Evolutionary conservation across 2,329 filamentous ascomycete species (phyloP).

Genomic region (Colletotrichum sublineola): DNA sequence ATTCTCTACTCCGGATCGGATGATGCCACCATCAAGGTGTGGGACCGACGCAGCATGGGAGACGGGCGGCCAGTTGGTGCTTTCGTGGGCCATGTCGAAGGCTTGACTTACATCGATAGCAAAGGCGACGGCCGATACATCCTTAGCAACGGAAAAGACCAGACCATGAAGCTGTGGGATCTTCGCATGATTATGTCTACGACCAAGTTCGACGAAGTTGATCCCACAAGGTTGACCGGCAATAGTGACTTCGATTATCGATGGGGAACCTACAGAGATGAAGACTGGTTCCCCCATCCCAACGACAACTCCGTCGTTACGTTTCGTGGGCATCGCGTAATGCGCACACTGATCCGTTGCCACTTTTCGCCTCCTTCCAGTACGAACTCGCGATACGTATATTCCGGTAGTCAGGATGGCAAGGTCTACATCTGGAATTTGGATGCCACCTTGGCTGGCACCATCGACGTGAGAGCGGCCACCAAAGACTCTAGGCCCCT

Average conservation of each 20-base stretch:
- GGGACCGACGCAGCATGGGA: slow-evolving; percentile 93
- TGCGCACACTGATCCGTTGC: slow-evolving; percentile 92
- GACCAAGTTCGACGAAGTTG: slow-evolving; percentile 69
- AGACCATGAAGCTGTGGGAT: slow-evolving; percentile 98
- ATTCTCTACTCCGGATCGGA: slow-evolving; percentile 97
- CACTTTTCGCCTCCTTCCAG: slow-evolving; percentile 92
- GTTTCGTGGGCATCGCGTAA: slow-evolving; percentile 89
- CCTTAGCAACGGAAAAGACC: slow-evolving; percentile 94
- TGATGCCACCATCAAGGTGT: slow-evolving; percentile 93
- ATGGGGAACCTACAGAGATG: slow-evolving; percentile 73
- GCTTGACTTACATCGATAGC: slow-evolving; percentile 77
- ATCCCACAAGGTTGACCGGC: slow-evolving; percentile 66
- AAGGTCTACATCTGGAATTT: slow-evolving; percentile 94
- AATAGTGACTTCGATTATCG: slow-evolving; percentile 81
- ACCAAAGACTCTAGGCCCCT: slow-evolving; percentile 73
- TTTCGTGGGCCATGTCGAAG: slow-evolving; percentile 76
- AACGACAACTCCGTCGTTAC: slow-evolving; percentile 94
- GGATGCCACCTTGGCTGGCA: slow-evolving; percentile 84
- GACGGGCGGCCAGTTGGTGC: slow-evolving; percentile 79
- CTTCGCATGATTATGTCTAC: slow-evolving; percentile 88
- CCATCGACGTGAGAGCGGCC: slow-evolving; percentile 81
- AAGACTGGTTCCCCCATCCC: slow-evolving; percentile 79
- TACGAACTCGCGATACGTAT: slow-evolving; percentile 92
- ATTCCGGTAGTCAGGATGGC: slow-evolving; percentile 90
- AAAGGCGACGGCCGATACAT: slow-evolving; percentile 84